Percentiles rank a stretch among this genome's conserved stretches.
phyloP scores from a whole-genome alignment of 441 rosid genomes.

The Euphorbia celastroides region DNA sequence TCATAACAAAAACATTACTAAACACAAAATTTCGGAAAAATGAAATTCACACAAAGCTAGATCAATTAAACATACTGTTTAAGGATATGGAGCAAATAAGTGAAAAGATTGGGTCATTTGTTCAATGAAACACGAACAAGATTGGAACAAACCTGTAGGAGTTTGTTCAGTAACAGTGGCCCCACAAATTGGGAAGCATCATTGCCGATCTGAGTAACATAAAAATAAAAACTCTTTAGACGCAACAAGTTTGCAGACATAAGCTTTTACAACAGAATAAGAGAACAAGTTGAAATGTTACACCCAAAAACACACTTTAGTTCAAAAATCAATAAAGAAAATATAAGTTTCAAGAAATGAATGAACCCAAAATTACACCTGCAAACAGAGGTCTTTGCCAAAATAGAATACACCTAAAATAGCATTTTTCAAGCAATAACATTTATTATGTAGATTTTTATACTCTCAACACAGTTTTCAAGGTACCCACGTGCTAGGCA shows the following conservation, averaged over 20 bases:
- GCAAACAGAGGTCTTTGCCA: neutral
- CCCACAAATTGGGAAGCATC: slow-evolving; percentile 97
- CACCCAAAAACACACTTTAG: neutral
- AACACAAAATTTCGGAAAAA: neutral
- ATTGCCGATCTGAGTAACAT: slow-evolving; percentile 66
- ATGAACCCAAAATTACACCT: neutral
- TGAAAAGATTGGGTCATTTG: slow-evolving; percentile 5
- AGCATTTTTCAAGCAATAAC: neutral
- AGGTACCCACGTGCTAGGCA: no score
- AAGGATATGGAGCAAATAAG: slow-evolving; percentile 6
- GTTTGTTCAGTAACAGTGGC: slow-evolving; percentile 80
- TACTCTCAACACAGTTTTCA: no score
- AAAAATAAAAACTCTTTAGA: slow-evolving; percentile 19
- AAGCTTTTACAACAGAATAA: neutral
- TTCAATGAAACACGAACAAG: slow-evolving; percentile 15
- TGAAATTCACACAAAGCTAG: neutral
- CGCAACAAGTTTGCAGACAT: neutral
- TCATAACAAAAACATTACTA: neutral
- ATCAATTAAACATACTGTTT: neutral
- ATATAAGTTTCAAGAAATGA: neutral
- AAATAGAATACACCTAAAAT: neutral
- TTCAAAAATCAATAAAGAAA: neutral
- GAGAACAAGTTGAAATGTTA: neutral
- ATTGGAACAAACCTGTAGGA: slow-evolving; percentile 61
- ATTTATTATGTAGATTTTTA: neutral